These are phyloP conservation scores for Phoma sp. DNA, from an alignment of 2,329 filamentous ascomycete species.

Conservation along the genomic window DNA sequence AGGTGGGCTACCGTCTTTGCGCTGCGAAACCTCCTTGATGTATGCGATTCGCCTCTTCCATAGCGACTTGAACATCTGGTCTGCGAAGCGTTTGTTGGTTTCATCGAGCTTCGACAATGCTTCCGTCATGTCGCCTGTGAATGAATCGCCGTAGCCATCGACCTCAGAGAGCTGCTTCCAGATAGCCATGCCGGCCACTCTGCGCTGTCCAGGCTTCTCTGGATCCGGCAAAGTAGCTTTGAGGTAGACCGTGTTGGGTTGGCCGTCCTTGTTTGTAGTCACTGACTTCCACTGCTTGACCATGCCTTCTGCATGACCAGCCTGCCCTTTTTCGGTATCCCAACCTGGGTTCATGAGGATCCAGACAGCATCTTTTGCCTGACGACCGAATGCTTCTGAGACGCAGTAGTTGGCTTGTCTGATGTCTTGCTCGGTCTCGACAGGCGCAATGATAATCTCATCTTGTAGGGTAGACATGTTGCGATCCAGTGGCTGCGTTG, in stretches of 20 bases:
- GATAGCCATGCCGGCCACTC: constrained; percentile 61
- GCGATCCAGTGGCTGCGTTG: neutral
- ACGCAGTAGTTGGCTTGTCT: constrained; percentile 41
- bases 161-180: constrained; percentile 62
- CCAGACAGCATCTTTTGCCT: constrained; percentile 61
- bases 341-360: constrained; percentile 60
- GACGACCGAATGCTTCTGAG: constrained; percentile 57
- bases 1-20: constrained; percentile 40
- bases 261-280: constrained; percentile 53
- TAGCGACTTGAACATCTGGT: constrained; percentile 55
- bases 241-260: constrained; percentile 60
- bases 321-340: constrained; percentile 57
- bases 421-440: constrained; percentile 34
- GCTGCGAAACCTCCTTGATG: constrained; percentile 49
- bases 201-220: constrained; percentile 27
- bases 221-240: constrained; percentile 58
- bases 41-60: constrained; percentile 46
- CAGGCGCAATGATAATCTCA: constrained; percentile 23
- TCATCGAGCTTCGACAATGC: constrained; percentile 49
- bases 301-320: constrained; percentile 48
- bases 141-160: constrained; percentile 55
- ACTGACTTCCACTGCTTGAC: constrained; percentile 52
- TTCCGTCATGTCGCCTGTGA: constrained; percentile 32
- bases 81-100: constrained; percentile 55
- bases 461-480: constrained; percentile 22